Evolutionary conservation across 768 basidiomycete genomes (phyloP), one percentile per base, ranked within the genome.

Genomic region (Suillus subalutaceus): DNA sequence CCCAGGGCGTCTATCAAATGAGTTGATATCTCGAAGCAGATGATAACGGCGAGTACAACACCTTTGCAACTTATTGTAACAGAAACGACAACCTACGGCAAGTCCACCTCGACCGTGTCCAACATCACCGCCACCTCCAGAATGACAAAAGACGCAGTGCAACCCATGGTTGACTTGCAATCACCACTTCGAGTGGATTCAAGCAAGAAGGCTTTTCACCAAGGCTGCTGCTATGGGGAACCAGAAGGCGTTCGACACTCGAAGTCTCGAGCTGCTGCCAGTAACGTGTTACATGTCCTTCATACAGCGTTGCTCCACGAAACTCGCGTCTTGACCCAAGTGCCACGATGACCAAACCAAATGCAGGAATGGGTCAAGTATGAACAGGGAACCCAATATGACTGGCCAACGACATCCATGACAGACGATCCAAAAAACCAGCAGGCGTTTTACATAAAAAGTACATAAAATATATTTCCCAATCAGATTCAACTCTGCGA

Each of bases 401-500:
- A 40, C 12, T 41, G 40, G 37, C 37, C 9, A 37, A 9, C 35
- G 35, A 37, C 35, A 37, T 13, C 13, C 32, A 40, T 12, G 13
- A 56, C 32, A 35, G 7, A 55, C 10, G 20, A 57, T 57, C n/a
- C 20, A 57, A 57, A 15, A 37, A 57, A 38, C 3, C 35, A 57
- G 12, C 13, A 23, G 23, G n/a, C 9, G 2, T 18, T 18, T 12
- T 16, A 59, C 26, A 60, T 30, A 41, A 43, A 43, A 60, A 41
- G 4, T 59, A 16, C 41, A 60, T 43, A 12, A 43, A 43, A 43
- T 26, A 59, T 26, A 12, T 40, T 6, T 41, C 23, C 9, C 9
- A 2, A 53, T 26, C 23, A 52, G 15, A 26, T 30, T 8, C 58
- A 84, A 52, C 84, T 88, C 71, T 91, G 88, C 82, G 87, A 86